A percentile compares a stretch with the other conserved stretches of the same genome.
phyloP scores from a whole-genome alignment of 2,329 filamentous ascomycete species.

The Zarea fungicola region DNA sequence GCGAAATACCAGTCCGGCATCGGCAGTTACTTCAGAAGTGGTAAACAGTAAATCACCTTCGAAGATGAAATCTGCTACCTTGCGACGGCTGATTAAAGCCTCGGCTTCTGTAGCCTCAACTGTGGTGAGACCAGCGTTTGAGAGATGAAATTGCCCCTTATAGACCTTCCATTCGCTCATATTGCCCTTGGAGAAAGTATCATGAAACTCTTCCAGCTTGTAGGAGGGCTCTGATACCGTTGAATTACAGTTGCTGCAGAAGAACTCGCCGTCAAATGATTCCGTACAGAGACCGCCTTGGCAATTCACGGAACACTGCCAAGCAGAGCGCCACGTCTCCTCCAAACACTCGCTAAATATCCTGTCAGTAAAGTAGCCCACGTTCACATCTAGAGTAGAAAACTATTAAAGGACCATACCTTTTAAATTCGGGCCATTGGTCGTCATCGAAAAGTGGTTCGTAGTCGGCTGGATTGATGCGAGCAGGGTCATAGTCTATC shows the following conservation, averaged over 20 bases:
- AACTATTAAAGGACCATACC: no score
- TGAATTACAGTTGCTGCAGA: conserved; percentile 1
- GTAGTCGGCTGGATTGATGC: background rate
- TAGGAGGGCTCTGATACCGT: background rate
- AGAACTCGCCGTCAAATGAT: background rate
- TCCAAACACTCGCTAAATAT: background rate
- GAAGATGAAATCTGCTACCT: background rate
- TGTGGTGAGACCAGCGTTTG: background rate
- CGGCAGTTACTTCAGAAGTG: background rate
- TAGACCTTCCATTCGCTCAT: conserved; percentile 1
- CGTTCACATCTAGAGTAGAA: no score
- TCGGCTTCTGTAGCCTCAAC: background rate
- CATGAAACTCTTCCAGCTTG: background rate
- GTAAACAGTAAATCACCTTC: background rate
- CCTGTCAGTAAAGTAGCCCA: background rate
- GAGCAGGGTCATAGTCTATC: background rate
- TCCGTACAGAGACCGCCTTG: background rate
- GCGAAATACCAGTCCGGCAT: background rate
- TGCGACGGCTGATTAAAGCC: background rate
- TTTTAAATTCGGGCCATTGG: background rate
- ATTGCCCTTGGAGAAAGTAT: background rate
- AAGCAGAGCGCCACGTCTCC: background rate
- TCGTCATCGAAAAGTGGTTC: background rate
- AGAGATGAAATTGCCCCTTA: background rate
- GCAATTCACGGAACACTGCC: background rate